Conservation (phyloP, 768 basidiomycete species). For the Tylopilus balloui region DNA sequence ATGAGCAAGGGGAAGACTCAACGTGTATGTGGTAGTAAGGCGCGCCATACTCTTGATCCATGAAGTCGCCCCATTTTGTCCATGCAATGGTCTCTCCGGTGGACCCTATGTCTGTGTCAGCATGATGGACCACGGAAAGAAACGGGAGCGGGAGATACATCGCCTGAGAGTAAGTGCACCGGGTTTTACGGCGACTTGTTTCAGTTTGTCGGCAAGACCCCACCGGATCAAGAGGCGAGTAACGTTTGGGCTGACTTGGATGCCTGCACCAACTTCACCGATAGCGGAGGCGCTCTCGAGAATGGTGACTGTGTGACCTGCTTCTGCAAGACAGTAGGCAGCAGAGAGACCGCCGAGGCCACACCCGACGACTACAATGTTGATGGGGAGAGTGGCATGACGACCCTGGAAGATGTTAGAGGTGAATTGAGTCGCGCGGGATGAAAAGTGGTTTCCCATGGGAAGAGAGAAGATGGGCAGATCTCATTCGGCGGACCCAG, state of each 20-base stretch:
- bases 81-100: conserved; percentile 35
- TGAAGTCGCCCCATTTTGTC: conserved; percentile 34
- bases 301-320: conserved; percentile 47
- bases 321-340: conserved; percentile 41
- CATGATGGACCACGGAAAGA: rapidly evolving
- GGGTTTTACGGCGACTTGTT: conserved; percentile 37
- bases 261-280: conserved; percentile 49
- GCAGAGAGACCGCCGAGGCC: conserved; percentile 49
- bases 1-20: neutral
- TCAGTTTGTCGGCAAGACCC: conserved; percentile 43
- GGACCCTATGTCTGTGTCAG: conserved; percentile 19
- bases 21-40: conserved; percentile 36
- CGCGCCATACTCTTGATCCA: conserved; percentile 31
- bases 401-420: conserved; percentile 21
- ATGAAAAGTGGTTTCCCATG: neutral
- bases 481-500: neutral
- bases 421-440: neutral
- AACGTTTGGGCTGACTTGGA: conserved; percentile 43
- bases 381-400: conserved; percentile 23
- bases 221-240: conserved; percentile 46
- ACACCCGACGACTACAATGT: conserved; percentile 45
- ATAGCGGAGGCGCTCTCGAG: conserved; percentile 39
- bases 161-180: conserved; percentile 37
- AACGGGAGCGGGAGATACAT: conserved; percentile 30
- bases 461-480: neutral